Conservation (phyloP, 31 red algal genomes). For the Asparagopsis taxiformis region DNA sequence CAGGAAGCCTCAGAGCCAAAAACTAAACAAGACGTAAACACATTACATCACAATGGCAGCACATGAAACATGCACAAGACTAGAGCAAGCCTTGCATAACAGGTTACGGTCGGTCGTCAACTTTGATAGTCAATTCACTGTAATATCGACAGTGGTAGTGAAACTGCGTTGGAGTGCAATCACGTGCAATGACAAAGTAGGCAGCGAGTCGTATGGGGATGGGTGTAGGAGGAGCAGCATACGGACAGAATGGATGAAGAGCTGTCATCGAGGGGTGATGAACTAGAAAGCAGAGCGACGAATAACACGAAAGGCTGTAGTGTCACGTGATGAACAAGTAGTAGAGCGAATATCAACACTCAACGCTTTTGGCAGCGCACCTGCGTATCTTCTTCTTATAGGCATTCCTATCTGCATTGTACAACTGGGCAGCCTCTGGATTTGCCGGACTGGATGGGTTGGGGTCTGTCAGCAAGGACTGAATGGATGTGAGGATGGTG, state of each 20-base stretch:
- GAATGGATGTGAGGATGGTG: constrained; percentile 95
- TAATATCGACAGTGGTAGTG: no score
- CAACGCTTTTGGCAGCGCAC: constrained; percentile 77
- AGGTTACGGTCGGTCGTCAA: no score
- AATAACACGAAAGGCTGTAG: no score
- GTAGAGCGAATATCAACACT: constrained; percentile 42
- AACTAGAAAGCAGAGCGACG: no score
- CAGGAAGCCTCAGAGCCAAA: constrained; percentile 1
- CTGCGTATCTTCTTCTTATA: constrained; percentile 96
- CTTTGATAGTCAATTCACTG: no score
- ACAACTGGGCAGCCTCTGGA: constrained; percentile 93
- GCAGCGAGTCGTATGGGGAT: no score
- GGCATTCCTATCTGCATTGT: constrained; percentile 76
- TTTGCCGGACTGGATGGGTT: constrained; percentile 95
- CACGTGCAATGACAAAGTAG: no score
- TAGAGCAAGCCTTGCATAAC: not conserved
- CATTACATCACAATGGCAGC: not conserved
- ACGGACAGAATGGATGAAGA: no score
- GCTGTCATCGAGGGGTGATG: no score
- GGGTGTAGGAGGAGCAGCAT: no score
- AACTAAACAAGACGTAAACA: constrained; percentile 1
- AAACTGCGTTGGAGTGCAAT: no score
- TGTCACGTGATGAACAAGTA: not conserved
- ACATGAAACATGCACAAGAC: not conserved
- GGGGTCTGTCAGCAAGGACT: constrained; percentile 93